Conservation (phyloP, 1,284 basidiomycete species). For the Malassezia nana region DNA sequence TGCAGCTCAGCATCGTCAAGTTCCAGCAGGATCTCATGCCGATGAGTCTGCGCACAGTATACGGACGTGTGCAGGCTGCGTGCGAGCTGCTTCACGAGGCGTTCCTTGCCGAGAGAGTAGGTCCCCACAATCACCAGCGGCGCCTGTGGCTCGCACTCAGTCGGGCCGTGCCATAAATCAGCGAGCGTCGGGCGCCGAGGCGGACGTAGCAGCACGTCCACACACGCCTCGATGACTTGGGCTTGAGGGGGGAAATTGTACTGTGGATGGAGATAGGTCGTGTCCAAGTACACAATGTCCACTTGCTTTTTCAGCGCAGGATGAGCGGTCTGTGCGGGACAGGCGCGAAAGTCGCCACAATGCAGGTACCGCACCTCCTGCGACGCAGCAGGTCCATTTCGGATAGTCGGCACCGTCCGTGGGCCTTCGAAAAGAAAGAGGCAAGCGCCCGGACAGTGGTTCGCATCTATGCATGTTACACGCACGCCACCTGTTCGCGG, state of each 20-base stretch:
- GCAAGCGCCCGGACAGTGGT: constrained; percentile 85
- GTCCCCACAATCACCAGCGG: constrained; percentile 79
- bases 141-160: not conserved
- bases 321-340: constrained; percentile 32
- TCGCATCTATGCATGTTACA: constrained; percentile 91
- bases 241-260: constrained; percentile 93
- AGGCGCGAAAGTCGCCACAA: constrained; percentile 65
- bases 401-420: constrained; percentile 61
- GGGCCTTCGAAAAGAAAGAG: constrained; percentile 85
- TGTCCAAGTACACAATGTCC: constrained; percentile 86
- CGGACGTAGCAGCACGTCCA: constrained; percentile 54
- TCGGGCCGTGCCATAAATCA: not conserved
- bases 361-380: constrained; percentile 88
- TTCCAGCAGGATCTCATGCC: constrained; percentile 37
- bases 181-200: not conserved
- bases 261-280: constrained; percentile 87
- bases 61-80: constrained; percentile 70
- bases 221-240: constrained; percentile 81
- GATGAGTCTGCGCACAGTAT: constrained; percentile 64
- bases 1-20: constrained; percentile 60
- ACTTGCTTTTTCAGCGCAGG: constrained; percentile 49
- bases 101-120: constrained; percentile 93
- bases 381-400: too few species aligned
- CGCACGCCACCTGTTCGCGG: constrained; percentile 74
- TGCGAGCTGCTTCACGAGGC: constrained; percentile 88